phyloP scores from a whole-genome alignment of 2,329 filamentous ascomycete species.

The Trichoderma sp. region DNA sequence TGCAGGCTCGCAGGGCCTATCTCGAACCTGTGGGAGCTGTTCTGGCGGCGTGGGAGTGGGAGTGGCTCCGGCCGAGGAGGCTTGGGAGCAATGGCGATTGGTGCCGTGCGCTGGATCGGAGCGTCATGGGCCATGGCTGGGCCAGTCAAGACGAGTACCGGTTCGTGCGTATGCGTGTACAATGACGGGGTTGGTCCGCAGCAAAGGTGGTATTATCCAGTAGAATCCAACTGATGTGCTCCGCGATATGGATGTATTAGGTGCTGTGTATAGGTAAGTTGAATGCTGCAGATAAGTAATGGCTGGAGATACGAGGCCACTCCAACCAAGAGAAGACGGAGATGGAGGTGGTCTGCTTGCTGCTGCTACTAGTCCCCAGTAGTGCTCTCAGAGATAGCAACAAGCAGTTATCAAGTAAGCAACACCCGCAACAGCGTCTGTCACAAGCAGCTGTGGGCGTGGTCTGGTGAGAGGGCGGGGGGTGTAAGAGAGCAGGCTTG shows the following conservation, averaged over 20 bases:
- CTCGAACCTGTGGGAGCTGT: constrained; percentile 52
- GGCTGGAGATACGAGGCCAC: constrained; percentile 1
- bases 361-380: no score
- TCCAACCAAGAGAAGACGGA: neutral
- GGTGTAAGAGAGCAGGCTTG: constrained; percentile 14
- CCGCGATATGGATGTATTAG: neutral
- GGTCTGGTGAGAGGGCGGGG: neutral
- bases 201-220: neutral
- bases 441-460: neutral
- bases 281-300: constrained; percentile 7
- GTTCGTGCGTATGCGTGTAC: neutral
- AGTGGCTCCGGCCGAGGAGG: constrained; percentile 49
- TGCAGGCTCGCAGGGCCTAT: constrained; percentile 54
- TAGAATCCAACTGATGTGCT: neutral
- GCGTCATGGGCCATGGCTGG: constrained; percentile 54
- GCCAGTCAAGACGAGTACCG: neutral
- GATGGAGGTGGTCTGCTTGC: no score
- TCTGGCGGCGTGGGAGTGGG: constrained; percentile 50
- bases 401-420: no score
- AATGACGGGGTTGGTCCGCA: neutral
- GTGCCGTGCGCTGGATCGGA: constrained; percentile 61
- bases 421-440: no score
- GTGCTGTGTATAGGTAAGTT: constrained; percentile 6
- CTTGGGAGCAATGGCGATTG: constrained; percentile 67
- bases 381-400: no score